phyloP scores from a whole-genome alignment of 164 flowering plant species.

The Vitis cinerea region DNA sequence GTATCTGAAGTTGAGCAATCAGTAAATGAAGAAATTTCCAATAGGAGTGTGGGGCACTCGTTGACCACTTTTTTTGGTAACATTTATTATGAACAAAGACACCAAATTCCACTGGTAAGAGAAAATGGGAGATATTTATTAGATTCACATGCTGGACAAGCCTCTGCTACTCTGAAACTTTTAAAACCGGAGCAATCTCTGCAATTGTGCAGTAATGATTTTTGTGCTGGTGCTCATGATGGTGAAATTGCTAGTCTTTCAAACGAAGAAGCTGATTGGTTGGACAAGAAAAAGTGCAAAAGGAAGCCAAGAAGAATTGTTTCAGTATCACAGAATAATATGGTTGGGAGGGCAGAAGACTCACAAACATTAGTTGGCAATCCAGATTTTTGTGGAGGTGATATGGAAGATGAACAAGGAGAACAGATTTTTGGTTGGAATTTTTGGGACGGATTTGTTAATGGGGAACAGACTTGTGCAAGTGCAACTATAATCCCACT shows the following conservation, averaged over 20 bases:
- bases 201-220: constrained; percentile 14
- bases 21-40: constrained; percentile 20
- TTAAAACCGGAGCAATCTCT: constrained; percentile 11
- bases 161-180: constrained; percentile 10
- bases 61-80: constrained; percentile 11
- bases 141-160: constrained; percentile 21
- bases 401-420: constrained; percentile 17
- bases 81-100: constrained; percentile 8
- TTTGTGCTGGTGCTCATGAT: constrained; percentile 18
- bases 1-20: constrained; percentile 25
- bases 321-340: constrained; percentile 32
- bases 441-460: constrained; percentile 1
- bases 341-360: constrained; percentile 12
- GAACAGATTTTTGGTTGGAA: neutral
- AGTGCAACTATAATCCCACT: constrained; percentile 3
- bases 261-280: constrained; percentile 26
- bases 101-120: constrained; percentile 14
- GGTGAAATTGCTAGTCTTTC: constrained; percentile 17
- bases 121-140: constrained; percentile 22
- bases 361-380: constrained; percentile 31
- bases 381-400: constrained; percentile 15
- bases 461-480: constrained; percentile 6
- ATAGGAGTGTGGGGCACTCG: constrained; percentile 18
- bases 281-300: constrained; percentile 37
- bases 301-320: constrained; percentile 46